These are phyloP conservation scores for Xanthoconium purpureum DNA, from an alignment of 768 basidiomycete species.

Conservation along the genomic window DNA sequence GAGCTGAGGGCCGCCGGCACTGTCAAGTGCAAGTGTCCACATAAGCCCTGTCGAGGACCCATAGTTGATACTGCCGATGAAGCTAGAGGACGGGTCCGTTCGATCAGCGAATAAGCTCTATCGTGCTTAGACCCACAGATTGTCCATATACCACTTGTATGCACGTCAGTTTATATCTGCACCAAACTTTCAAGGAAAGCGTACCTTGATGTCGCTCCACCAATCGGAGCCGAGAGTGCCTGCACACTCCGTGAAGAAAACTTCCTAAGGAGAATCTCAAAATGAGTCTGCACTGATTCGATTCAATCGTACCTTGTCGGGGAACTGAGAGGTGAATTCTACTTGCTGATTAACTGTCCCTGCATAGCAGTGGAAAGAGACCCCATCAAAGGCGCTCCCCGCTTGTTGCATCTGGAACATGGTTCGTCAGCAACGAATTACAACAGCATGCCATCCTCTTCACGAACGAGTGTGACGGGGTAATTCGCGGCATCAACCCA, in stretches of 20 bases:
- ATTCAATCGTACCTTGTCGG: constrained; percentile 40
- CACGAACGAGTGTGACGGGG: constrained; percentile 51
- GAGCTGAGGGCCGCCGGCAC: constrained; percentile 58
- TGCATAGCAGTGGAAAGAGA: constrained; percentile 70
- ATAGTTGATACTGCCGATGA: constrained; percentile 38
- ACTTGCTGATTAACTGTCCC: constrained; percentile 55
- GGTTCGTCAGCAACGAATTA: background rate
- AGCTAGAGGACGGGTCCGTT: constrained; percentile 21
- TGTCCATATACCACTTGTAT: constrained; percentile 64
- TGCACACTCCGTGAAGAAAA: constrained; percentile 59
- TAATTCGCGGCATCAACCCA: constrained; percentile 67
- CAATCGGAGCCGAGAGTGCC: constrained; percentile 67
- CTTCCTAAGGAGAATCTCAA: constrained; percentile 25
- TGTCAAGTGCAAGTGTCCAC: constrained; percentile 74
- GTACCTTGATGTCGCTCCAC: constrained; percentile 78
- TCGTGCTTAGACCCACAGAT: constrained; percentile 42
- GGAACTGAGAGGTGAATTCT: constrained; percentile 52
- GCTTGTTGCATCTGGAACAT: constrained; percentile 51
- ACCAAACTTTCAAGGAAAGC: background rate
- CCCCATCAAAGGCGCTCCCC: constrained; percentile 55
- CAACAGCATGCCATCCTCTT: background rate
- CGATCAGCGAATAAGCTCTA: constrained; percentile 26
- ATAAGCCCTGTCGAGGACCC: constrained; percentile 49
- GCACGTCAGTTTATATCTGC: constrained; percentile 8
- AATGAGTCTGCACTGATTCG: background rate